These are phyloP conservation scores for Pseudocercospora ulei DNA, from an alignment of 2,329 filamentous ascomycete genomes.

Conservation along the genomic window DNA sequence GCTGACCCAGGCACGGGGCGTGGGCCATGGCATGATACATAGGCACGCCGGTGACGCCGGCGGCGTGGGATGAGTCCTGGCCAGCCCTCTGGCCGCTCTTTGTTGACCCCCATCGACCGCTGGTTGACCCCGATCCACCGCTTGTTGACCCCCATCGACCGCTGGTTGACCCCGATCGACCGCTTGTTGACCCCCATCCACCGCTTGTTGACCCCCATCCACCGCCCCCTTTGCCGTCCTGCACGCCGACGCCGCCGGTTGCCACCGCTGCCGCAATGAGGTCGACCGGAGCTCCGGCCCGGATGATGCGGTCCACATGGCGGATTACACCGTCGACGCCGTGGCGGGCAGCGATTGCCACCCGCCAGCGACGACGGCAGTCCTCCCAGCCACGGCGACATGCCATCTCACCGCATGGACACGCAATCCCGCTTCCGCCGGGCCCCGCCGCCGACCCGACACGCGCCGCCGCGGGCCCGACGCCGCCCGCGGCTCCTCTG, in stretches of 20 bases:
- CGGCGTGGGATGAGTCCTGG: too few species aligned
- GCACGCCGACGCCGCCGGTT: background rate
- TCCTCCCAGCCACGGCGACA: conserved; percentile 14
- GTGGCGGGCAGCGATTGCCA: background rate
- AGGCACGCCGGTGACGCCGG: too few species aligned
- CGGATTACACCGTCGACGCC: background rate
- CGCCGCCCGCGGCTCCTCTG: conserved; percentile 40
- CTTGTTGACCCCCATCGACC: background rate
- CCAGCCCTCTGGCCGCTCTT: background rate
- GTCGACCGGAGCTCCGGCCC: conserved; percentile 7
- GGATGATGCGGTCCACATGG: background rate
- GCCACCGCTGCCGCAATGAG: conserved; percentile 7
- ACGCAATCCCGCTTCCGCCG: conserved; percentile 10
- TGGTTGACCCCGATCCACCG: background rate
- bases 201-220: background rate
- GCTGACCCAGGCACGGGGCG: too few species aligned
- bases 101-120: background rate
- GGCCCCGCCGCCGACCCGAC: conserved; percentile 3
- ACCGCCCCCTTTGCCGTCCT: background rate
- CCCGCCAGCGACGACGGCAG: conserved; percentile 10
- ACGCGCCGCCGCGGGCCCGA: background rate
- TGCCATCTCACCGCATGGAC: conserved; percentile 15
- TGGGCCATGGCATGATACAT: too few species aligned
- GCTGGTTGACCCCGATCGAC: background rate
- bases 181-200: background rate